Evolutionary conservation across 2,329 filamentous ascomycete species (phyloP).

Genomic region (Cytospora piceicola): DNA sequence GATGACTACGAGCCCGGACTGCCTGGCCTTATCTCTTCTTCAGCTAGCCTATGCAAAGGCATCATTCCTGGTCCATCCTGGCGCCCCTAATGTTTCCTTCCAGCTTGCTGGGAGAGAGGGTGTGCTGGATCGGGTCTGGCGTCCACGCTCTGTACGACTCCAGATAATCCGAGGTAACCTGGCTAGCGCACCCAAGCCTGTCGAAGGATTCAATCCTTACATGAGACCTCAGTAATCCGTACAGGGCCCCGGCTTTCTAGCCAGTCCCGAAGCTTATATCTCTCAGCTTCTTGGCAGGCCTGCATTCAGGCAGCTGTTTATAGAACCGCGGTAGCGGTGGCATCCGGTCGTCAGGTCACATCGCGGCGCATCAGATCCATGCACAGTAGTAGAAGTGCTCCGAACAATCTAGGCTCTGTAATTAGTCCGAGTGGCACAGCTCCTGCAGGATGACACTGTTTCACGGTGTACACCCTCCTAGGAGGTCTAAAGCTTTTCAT

Average conservation of each 20-base stretch:
- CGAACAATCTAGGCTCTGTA: not conserved
- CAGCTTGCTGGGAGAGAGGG: not conserved
- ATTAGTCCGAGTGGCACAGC: not conserved
- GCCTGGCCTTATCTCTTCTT: constrained; percentile 7
- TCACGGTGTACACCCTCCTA: not conserved
- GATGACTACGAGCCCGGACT: not conserved
- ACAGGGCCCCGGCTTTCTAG: not conserved
- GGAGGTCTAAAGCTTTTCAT: no score
- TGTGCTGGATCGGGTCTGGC: not conserved
- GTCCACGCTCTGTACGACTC: not conserved
- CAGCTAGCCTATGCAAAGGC: not conserved
- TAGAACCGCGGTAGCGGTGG: constrained; percentile 17
- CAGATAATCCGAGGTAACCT: not conserved
- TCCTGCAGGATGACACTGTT: not conserved
- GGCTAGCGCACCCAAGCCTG: constrained; percentile 16
- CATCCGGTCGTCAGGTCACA: constrained; percentile 9
- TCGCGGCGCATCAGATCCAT: constrained; percentile 12
- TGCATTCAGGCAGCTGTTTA: constrained; percentile 23
- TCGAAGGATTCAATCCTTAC: constrained; percentile 10
- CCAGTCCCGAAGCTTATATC: not conserved
- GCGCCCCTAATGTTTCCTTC: not conserved
- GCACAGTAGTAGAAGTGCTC: constrained; percentile 9
- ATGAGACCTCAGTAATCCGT: constrained; percentile 1
- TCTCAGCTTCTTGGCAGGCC: constrained; percentile 5
- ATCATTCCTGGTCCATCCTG: not conserved